Evolutionary conservation across 2,329 filamentous ascomycete genomes (phyloP).

Genomic region (Colletotrichum scovillei): DNA sequence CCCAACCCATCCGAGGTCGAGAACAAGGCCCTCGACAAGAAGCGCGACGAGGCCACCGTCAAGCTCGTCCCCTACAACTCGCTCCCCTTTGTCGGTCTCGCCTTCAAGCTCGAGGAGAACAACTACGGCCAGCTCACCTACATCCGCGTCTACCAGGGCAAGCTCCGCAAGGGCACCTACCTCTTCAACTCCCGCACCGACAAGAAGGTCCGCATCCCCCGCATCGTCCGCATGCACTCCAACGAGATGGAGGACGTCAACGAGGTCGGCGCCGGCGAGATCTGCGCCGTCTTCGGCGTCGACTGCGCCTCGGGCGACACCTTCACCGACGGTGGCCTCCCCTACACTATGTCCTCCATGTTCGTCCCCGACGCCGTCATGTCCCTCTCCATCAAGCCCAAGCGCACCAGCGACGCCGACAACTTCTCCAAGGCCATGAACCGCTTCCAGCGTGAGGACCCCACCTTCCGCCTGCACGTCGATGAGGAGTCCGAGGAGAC

Average conservation of each 20-base stretch:
- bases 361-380: constrained; percentile 98
- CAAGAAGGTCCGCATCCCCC: constrained; percentile 96
- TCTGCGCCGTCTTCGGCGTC: constrained; percentile 97
- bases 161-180: constrained; percentile 86
- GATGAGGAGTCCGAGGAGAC: constrained; percentile 95
- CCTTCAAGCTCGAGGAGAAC: constrained; percentile 99
- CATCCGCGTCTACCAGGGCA: constrained; percentile 97
- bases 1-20: constrained; percentile 91
- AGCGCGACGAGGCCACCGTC: constrained; percentile 81
- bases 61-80: constrained; percentile 94
- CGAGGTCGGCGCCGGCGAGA: constrained; percentile 95
- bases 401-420: constrained; percentile 88
- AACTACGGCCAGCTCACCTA: constrained; percentile 99
- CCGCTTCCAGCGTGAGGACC: constrained; percentile 97
- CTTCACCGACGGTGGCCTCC: constrained; percentile 92
- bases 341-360: constrained; percentile 98
- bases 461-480: constrained; percentile 94
- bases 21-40: constrained; percentile 89
- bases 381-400: constrained; percentile 96
- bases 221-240: constrained; percentile 99
- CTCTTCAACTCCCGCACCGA: constrained; percentile 94
- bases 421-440: constrained; percentile 99
- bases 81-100: constrained; percentile 92
- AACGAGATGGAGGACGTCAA: constrained; percentile 98
- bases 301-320: constrained; percentile 98